These are phyloP conservation scores for Clavispora phyllophila DNA, from an alignment of 805 yeast species.

Conservation along the genomic window DNA sequence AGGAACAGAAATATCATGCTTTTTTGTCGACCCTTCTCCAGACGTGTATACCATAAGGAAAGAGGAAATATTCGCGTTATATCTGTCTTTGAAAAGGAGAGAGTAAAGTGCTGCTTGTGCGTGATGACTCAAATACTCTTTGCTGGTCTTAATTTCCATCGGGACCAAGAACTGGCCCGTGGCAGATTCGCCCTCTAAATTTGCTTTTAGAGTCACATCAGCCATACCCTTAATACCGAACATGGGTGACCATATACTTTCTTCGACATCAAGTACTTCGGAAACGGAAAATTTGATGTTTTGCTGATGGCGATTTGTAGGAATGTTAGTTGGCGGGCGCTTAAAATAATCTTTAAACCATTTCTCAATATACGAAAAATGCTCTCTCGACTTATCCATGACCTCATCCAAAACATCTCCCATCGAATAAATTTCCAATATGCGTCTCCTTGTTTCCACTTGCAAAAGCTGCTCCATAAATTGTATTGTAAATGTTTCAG, in stretches of 20 bases:
- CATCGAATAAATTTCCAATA: constrained; percentile 52
- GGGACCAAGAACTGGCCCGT: constrained; percentile 59
- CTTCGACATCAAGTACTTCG: constrained; percentile 79
- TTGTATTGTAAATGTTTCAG: constrained; percentile 29
- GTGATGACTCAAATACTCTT: constrained; percentile 60
- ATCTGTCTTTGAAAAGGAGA: constrained; percentile 71
- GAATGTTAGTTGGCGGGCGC: constrained; percentile 17
- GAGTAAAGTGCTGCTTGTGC: constrained; percentile 87
- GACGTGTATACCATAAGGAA: constrained; percentile 69
- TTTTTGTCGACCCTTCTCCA: constrained; percentile 49
- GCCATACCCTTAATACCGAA: constrained; percentile 86
- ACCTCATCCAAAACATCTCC: constrained; percentile 45
- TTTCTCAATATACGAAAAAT: constrained; percentile 46
- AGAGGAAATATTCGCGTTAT: constrained; percentile 59
- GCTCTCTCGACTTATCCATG: constrained; percentile 37
- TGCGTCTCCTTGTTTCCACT: constrained; percentile 35
- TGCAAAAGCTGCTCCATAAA: constrained; percentile 38
- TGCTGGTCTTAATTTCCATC: constrained; percentile 87
- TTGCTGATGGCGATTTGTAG: constrained; percentile 23
- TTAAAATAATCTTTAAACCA: constrained; percentile 49
- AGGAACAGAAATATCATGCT: constrained; percentile 45
- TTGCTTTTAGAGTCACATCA: constrained; percentile 78
- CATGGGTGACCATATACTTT: constrained; percentile 85
- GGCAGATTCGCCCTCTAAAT: constrained; percentile 29
- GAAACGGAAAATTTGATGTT: constrained; percentile 47